phyloP scores from a whole-genome alignment of 257 asterid species.

The Jaltomata sinuosa region DNA sequence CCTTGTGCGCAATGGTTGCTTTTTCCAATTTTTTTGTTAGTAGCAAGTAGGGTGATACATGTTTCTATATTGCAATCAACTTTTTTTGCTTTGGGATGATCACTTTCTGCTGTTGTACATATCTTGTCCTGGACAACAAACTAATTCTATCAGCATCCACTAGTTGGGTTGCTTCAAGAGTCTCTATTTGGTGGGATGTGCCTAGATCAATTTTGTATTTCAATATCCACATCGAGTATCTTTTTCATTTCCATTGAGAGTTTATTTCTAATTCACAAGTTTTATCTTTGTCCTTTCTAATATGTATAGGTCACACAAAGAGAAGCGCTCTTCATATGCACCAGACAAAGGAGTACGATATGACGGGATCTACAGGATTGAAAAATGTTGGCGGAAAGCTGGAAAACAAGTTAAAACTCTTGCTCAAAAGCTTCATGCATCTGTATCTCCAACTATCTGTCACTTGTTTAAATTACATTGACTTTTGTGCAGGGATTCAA shows the following conservation, averaged over 20 bases:
- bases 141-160: not conserved
- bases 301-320: constrained; percentile 59
- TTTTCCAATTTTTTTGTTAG: not conserved
- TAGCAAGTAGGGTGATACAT: not conserved
- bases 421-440: not conserved
- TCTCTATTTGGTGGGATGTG: not conserved
- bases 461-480: constrained; percentile 1
- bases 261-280: not conserved
- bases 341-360: constrained; percentile 77
- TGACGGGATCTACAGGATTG: constrained; percentile 89
- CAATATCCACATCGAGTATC: not conserved
- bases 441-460: constrained; percentile 2
- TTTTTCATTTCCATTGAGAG: not conserved
- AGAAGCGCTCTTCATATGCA: constrained; percentile 82
- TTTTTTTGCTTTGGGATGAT: not conserved
- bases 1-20: not conserved
- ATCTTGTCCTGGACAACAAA: not conserved
- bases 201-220: not conserved
- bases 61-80: not conserved
- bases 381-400: constrained; percentile 83
- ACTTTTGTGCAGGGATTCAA: constrained; percentile 44
- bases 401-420: constrained; percentile 49
- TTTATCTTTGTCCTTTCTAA: not conserved
- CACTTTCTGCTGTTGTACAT: not conserved
- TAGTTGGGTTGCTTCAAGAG: not conserved